phyloP scores from a whole-genome alignment of 106 monocot species.

The Agapanthus africanus region DNA sequence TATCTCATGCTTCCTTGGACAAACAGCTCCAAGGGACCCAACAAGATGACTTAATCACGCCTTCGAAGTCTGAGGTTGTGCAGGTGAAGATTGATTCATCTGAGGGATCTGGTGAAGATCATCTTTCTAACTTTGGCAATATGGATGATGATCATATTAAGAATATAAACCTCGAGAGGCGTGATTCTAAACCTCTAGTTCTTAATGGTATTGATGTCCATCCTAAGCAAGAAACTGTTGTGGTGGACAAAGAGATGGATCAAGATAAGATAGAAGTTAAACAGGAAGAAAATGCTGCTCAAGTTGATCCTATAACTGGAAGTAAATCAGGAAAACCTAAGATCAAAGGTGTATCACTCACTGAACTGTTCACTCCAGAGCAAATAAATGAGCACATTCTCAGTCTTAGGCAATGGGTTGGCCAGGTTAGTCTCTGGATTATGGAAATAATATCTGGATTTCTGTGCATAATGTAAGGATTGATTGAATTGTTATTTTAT shows the following conservation, averaged over 20 bases:
- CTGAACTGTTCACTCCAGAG: slow-evolving; percentile 93
- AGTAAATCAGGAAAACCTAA: slow-evolving; percentile 97
- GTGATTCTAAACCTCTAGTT: slow-evolving; percentile 13
- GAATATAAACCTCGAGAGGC: too few relatives aligned
- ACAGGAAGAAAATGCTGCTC: slow-evolving; percentile 44
- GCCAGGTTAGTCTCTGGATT: slow-evolving; percentile 59
- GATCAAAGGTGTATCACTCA: slow-evolving; percentile 98
- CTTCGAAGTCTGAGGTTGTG: slow-evolving; percentile 29
- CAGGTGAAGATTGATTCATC: slow-evolving; percentile 47
- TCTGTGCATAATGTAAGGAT: too few relatives aligned
- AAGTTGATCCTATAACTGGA: slow-evolving; percentile 25
- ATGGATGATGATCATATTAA: too few relatives aligned
- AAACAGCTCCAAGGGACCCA: slow-evolving; percentile 18
- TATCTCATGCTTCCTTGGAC: slow-evolving; percentile 24
- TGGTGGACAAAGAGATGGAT: slow-evolving; percentile 34
- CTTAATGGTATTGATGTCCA: slow-evolving; percentile 30
- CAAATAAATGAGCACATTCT: slow-evolving; percentile 83
- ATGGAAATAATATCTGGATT: too few relatives aligned
- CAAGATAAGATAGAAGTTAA: slow-evolving; percentile 45
- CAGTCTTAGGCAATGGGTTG: slow-evolving; percentile 89
- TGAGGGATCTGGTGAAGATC: slow-evolving; percentile 7
- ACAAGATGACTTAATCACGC: slow-evolving; percentile 8
- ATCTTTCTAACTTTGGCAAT: slow-evolving; percentile 13
- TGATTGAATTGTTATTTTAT: too few relatives aligned
- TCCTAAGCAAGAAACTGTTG: slow-evolving; percentile 41